Percentiles rank a stretch among this genome's conserved stretches.
These are phyloP conservation scores for Vitis cinerea DNA, from an alignment of 164 flowering plant species.

Conservation along the genomic window DNA sequence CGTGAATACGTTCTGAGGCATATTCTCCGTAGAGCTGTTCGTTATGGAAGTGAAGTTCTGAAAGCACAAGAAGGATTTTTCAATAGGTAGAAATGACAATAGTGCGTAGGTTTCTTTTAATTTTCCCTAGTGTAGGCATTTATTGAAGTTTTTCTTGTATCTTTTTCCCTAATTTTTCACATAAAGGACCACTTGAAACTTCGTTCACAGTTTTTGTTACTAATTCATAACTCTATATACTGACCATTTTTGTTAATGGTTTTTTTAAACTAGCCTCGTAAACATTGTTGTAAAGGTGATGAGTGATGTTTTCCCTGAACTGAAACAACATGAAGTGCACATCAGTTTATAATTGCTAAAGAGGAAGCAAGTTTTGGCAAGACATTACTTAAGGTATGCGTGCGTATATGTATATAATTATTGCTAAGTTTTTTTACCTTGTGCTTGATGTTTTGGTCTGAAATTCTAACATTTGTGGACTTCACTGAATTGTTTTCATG, in stretches of 20 bases:
- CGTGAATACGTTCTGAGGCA: conserved; percentile 97
- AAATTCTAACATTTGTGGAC: no score
- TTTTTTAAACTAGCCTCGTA: conserved; percentile 64
- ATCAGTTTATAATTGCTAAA: conserved; percentile 60
- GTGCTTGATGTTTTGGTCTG: no score
- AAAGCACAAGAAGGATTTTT: conserved; percentile 93
- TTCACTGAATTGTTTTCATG: no score
- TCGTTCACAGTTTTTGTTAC: no score
- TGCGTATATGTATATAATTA: neutral
- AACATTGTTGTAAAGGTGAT: conserved; percentile 64
- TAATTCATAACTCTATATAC: no score
- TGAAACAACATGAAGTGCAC: conserved; percentile 62
- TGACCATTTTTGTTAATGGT: neutral
- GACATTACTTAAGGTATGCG: conserved; percentile 80
- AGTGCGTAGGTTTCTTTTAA: no score
- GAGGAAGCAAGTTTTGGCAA: conserved; percentile 92
- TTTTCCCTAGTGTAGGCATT: no score
- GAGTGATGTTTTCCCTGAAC: conserved; percentile 90
- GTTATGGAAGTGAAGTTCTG: conserved; percentile 93
- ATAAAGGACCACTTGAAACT: no score
- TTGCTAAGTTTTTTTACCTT: no score
- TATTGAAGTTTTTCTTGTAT: no score
- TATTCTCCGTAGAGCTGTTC: conserved; percentile 96
- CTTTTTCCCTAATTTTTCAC: no score
- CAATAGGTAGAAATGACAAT: conserved; percentile 53